Base-by-base conservation (phyloP, 768 basidiomycete species). In the Coprinopsis strossmayeri region DNA sequence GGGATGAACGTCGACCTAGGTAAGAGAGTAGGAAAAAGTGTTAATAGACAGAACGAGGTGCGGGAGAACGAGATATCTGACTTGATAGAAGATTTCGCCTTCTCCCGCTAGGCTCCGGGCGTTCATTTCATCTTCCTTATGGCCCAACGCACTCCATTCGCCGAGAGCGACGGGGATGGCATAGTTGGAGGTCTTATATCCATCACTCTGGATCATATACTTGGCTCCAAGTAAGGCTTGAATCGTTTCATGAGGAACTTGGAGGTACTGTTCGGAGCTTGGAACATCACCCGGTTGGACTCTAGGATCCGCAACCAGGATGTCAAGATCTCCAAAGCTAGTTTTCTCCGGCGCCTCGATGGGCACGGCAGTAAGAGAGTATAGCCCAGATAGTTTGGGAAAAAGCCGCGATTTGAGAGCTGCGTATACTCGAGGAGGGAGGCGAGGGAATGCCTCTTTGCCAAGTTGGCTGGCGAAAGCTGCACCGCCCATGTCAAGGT, bases 251-350 rank as follows among this genome's bases (percentile, higher is more conserved):
- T 71, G 69, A 1, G 72, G 59, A 2, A 68, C n/a, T n/a, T 61
- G 21, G 64, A 64, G 30, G 26, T 24, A 23, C 10, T 20, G 5
- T 45, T 32, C 27, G 27, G 28, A 27, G 4, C 43, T 13, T 28
- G 28, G n/a, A n/a, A n/a, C n/a, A n/a, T n/a, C n/a, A n/a, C n/a
- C n/a, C 25, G 43, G 10, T 9, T 28, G 43, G 24, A 32, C 5
- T 28, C 26, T 65, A 5, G 84, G 77, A n/a, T 57, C 53, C 30
- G 73, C 69, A 3, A 84, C 84, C 18, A 83, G 62, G 44, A 86
- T 76, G 59, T 88, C 87, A 20, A 89, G 57, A 57, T 89, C 87
- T 1, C 86, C 86, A 53, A 84, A 69, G 59, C 81, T 78, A 0
- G 45, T 37, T 59, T 88, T 88, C 53, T 74, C 79, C 12, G 84